Evolutionary conservation across 768 basidiomycete genomes (phyloP).

Genomic region (Lentinus tigrinus): DNA sequence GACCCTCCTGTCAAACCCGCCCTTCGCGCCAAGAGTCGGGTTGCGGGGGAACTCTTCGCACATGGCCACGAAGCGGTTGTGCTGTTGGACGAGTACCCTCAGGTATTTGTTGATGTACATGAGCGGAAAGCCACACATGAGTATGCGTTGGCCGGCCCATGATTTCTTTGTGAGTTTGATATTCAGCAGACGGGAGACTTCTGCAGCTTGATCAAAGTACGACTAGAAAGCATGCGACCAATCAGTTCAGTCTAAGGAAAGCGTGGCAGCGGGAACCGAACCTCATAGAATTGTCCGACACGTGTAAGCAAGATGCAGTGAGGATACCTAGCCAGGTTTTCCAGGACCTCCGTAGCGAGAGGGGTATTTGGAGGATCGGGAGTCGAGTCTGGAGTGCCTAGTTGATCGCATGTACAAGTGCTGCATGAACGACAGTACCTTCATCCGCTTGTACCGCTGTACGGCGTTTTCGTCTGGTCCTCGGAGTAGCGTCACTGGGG

Average conservation of each 20-base stretch:
- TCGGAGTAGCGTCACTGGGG: background rate
- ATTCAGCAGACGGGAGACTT: slow-evolving; percentile 71
- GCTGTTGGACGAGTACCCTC: slow-evolving; percentile 79
- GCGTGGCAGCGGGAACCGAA: slow-evolving; percentile 28
- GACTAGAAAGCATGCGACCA: slow-evolving; percentile 49
- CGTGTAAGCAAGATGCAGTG: slow-evolving; percentile 89
- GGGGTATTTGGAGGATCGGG: slow-evolving; percentile 37
- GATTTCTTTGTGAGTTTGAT: slow-evolving; percentile 81
- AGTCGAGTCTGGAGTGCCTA: background rate
- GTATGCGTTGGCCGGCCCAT: slow-evolving; percentile 67
- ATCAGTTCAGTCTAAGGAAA: too few species aligned
- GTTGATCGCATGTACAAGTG: background rate
- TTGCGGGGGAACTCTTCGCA: slow-evolving; percentile 84
- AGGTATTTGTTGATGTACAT: slow-evolving; percentile 83
- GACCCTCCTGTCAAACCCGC: slow-evolving; percentile 76
- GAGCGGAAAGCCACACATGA: slow-evolving; percentile 92
- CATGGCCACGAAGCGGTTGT: slow-evolving; percentile 85
- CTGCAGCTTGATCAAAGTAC: slow-evolving; percentile 87
- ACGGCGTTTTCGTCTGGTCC: slow-evolving; percentile 2
- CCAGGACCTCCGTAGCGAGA: slow-evolving; percentile 68
- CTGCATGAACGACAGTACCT: background rate
- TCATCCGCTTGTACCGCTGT: background rate
- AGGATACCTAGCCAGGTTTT: slow-evolving; percentile 74
- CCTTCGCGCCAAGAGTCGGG: slow-evolving; percentile 46
- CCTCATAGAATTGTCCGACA: slow-evolving; percentile 96